Evolutionary conservation across 148 eudicot genomes (phyloP), one percentile per base, ranked within the genome.

Genomic region (Bassia scoparia): DNA sequence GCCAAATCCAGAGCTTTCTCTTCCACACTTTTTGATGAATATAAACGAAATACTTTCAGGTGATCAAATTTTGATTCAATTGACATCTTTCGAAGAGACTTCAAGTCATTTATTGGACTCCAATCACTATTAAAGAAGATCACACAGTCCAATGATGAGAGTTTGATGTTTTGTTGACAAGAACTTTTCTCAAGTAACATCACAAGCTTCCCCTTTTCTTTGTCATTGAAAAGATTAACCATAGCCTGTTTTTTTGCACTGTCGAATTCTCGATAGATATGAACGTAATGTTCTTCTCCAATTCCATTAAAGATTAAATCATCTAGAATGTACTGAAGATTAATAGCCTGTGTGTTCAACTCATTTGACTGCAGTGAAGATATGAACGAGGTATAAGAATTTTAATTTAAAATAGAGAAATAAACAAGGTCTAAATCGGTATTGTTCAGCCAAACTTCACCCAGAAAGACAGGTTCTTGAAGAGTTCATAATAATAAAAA

Each of bases 41-140:
- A 93, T 35, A 93, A 77, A 30, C 98, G 91, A 68, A 93, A 87
- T 71, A 90, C 83, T 79, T 84, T 93, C 20, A 91, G 70, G 31
- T 85, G 84, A 73, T 77, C 83, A 67, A 8, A 71, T 44, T 81
- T 71, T 30, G 91, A 77, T 80, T 84, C 81, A 69, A 89, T 75
- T 33, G 87, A 82, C 84, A 93, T 69, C 75, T 73, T 89, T 41
- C 80, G 84, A 58, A 93, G 79, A 34, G 84, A 77, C 74, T 74
- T 88, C 70, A 85, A 66, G 81, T 93, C 98, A 80, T 79, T 84
- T 9, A 72, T 70, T 23, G 94, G 92, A 74, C 81, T 84, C 90
- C 87, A 85, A 43, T 90, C 89, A 75, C 97, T 91, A 70, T 85
- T 87, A 70, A 81, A 89, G 64, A 90, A 78, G 72, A 93, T 74